These are phyloP conservation scores for Yamadazyma membranifaciens DNA, from an alignment of 1,139 yeast species.

Conservation along the genomic window DNA sequence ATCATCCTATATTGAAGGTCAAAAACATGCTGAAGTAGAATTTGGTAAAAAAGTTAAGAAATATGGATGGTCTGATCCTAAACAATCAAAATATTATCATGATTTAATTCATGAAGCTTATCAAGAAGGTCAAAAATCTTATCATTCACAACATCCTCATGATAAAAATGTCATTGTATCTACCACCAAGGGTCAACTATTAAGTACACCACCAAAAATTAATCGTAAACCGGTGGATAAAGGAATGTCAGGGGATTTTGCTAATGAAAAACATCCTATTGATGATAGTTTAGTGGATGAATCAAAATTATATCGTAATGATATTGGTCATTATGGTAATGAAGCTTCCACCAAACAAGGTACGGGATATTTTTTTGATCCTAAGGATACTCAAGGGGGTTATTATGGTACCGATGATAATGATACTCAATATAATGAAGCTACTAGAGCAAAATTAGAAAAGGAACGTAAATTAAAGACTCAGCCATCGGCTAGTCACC, in stretches of 20 bases:
- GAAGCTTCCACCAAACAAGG: constrained; percentile 30
- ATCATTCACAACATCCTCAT: not conserved
- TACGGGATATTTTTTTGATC: constrained; percentile 34
- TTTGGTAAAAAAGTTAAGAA: constrained; percentile 12
- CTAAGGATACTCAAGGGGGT: constrained; percentile 38
- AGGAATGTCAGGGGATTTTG: constrained; percentile 31
- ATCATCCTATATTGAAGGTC: constrained; percentile 25
- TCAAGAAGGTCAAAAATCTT: constrained; percentile 6
- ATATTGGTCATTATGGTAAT: constrained; percentile 26
- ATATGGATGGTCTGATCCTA: constrained; percentile 14
- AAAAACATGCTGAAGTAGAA: constrained; percentile 18
- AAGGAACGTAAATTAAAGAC: constrained; percentile 28
- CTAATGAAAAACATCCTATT: constrained; percentile 31
- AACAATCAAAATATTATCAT: constrained; percentile 5
- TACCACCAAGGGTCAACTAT: constrained; percentile 30
- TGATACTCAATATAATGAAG: constrained; percentile 18
- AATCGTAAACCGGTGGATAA: constrained; percentile 28
- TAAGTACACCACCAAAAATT: constrained; percentile 31
- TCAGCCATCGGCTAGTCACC: constrained; percentile 25
- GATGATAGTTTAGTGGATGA: constrained; percentile 21
- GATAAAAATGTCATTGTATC: constrained; percentile 12
- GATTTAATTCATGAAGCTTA: constrained; percentile 7
- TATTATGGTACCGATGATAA: constrained; percentile 16
- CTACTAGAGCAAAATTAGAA: constrained; percentile 27
- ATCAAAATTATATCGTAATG: constrained; percentile 16